Conservation (phyloP, 1,284 basidiomycete species). For the Naganishia sp. region DNA sequence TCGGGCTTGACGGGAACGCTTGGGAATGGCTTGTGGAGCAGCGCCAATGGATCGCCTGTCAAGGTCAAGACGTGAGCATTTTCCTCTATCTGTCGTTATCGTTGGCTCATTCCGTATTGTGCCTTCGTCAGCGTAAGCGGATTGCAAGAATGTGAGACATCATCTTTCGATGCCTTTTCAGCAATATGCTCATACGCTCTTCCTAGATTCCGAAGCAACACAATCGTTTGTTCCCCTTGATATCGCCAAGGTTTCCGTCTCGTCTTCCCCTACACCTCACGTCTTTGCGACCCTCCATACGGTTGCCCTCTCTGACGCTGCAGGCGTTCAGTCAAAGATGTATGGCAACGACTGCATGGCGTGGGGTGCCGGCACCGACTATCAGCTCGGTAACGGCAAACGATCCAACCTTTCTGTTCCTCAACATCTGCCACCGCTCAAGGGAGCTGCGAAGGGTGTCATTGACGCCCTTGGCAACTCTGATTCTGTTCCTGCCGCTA, state of each 20-base stretch:
- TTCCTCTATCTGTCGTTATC: background rate
- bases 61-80: conserved; percentile 65
- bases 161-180: conserved; percentile 7
- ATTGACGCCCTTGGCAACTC: conserved; percentile 61
- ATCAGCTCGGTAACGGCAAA: conserved; percentile 83
- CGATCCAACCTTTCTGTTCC: conserved; percentile 72
- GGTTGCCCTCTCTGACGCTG: conserved; percentile 55
- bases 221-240: conserved; percentile 66
- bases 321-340: conserved; percentile 46
- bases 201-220: conserved; percentile 68
- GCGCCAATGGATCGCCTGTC: conserved; percentile 69
- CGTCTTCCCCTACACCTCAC: conserved; percentile 75
- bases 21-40: conserved; percentile 77
- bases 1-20: conserved; percentile 79
- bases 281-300: conserved; percentile 75
- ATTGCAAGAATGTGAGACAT: conserved; percentile 71
- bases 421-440: conserved; percentile 58
- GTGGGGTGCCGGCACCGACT: conserved; percentile 67
- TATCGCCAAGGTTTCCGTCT: conserved; percentile 63
- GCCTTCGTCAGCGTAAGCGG: conserved; percentile 64
- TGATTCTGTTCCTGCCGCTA: conserved; percentile 15
- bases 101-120: background rate
- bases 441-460: conserved; percentile 57
- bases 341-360: conserved; percentile 60
- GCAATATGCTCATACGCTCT: background rate